These are phyloP conservation scores for Annona cherimola DNA, from an alignment of 164 flowering plant species.

Conservation along the genomic window DNA sequence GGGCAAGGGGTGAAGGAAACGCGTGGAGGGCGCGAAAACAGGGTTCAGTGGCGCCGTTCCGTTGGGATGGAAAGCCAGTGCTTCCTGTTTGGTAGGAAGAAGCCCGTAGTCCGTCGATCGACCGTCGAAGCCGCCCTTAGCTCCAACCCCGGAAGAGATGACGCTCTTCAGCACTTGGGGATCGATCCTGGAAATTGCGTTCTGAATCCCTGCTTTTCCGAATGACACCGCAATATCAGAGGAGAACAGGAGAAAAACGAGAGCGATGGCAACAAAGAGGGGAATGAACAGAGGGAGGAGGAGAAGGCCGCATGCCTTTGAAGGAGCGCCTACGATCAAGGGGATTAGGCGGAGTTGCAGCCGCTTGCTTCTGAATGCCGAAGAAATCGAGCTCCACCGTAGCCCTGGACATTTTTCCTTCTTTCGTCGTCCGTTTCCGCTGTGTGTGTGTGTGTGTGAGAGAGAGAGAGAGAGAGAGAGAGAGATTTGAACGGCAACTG, in stretches of 20 bases:
- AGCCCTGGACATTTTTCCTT: conserved; percentile 10
- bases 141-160: conserved; percentile 28
- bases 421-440: background rate
- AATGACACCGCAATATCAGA: too few species aligned
- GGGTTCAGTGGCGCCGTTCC: background rate
- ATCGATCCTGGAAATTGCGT: conserved; percentile 54
- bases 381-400: conserved; percentile 58
- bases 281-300: background rate
- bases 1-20: conserved; percentile 17
- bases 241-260: background rate
- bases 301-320: conserved; percentile 32
- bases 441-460: too few species aligned
- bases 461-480: background rate
- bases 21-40: background rate
- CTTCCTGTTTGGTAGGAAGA: background rate
- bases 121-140: background rate
- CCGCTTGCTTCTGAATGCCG: conserved; percentile 32
- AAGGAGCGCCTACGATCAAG: conserved; percentile 36
- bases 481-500: background rate
- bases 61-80: conserved; percentile 1
- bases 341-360: conserved; percentile 22
- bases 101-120: background rate
- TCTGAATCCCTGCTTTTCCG: conserved; percentile 41
- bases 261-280: background rate
- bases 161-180: conserved; percentile 49